Percentiles rank a stretch among this genome's conserved stretches.
Conservation (phyloP, 192 early-diverging fungal genomes). For the Coemansia sp. region DNA sequence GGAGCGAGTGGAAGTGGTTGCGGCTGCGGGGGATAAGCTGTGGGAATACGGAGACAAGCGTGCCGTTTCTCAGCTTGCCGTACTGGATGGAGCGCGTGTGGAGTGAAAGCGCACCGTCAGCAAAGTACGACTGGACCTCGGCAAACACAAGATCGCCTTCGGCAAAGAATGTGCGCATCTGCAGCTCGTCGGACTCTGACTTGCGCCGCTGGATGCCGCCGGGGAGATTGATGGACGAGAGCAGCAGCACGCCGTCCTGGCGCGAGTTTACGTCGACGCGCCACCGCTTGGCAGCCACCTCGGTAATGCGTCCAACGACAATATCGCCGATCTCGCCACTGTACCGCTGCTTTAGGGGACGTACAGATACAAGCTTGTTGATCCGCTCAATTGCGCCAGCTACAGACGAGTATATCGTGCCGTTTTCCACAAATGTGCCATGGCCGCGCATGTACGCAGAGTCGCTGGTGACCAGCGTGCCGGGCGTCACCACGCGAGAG, state of each 20-base stretch:
- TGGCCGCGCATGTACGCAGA: slow-evolving; percentile 64
- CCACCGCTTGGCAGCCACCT: slow-evolving; percentile 90
- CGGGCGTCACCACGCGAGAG: slow-evolving; percentile 48
- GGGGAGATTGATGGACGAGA: slow-evolving; percentile 92
- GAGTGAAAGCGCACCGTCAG: slow-evolving; percentile 82
- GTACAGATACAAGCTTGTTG: slow-evolving; percentile 93
- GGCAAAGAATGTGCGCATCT: slow-evolving; percentile 92
- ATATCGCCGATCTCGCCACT: slow-evolving; percentile 96
- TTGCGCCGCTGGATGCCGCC: slow-evolving; percentile 94
- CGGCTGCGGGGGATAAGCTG: slow-evolving; percentile 87
- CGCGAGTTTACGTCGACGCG: slow-evolving; percentile 87
- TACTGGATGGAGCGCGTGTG: slow-evolving; percentile 91
- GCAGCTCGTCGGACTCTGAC: slow-evolving; percentile 93
- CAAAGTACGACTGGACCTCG: slow-evolving; percentile 82
- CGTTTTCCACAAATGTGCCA: slow-evolving; percentile 79
- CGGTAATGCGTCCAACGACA: slow-evolving; percentile 91
- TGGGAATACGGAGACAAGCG: slow-evolving; percentile 84
- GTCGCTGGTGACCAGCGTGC: slow-evolving; percentile 45
- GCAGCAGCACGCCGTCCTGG: slow-evolving; percentile 81
- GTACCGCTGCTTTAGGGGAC: slow-evolving; percentile 84
- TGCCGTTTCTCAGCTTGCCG: slow-evolving; percentile 82
- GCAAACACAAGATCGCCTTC: slow-evolving; percentile 95
- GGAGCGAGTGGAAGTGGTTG: slow-evolving; percentile 90
- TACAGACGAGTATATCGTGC: slow-evolving; percentile 77
- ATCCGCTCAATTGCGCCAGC: slow-evolving; percentile 91